Evolutionary conservation across 257 asterid genomes (phyloP).

Genomic region (Fraxinus excelsior): DNA sequence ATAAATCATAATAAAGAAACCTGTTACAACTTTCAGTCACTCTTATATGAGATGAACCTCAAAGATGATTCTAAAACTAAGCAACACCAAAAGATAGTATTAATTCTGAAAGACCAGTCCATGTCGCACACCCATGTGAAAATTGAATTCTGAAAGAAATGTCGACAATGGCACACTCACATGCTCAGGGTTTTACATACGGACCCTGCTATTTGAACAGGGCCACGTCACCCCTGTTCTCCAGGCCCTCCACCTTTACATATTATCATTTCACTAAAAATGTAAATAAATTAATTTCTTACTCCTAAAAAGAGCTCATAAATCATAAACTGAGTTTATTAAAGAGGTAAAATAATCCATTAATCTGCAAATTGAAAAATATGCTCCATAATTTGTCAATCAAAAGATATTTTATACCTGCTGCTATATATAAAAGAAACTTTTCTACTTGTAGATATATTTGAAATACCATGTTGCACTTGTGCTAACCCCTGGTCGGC

Average conservation of each 20-base stretch:
- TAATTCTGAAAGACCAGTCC: no score
- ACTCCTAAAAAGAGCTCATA: background rate
- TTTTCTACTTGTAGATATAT: constrained; percentile 30
- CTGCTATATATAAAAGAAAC: constrained; percentile 26
- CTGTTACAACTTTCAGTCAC: no score
- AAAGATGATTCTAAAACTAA: no score
- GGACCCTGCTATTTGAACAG: no score
- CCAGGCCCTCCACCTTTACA: background rate
- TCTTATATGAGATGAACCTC: no score
- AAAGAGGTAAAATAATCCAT: background rate
- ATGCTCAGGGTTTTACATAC: background rate
- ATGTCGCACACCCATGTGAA: background rate
- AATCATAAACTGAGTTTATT: background rate
- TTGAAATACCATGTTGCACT: constrained; percentile 30
- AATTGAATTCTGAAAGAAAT: background rate
- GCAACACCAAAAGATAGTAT: no score
- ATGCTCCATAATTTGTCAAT: constrained; percentile 23
- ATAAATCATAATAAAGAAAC: no score
- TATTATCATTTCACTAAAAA: background rate
- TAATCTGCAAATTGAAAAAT: constrained; percentile 21
- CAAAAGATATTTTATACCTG: background rate
- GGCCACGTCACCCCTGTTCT: no score
- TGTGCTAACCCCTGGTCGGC: constrained; percentile 32
- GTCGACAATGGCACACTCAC: no score
- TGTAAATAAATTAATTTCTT: background rate